Evolutionary conservation across 2,329 filamentous ascomycete species (phyloP).

Genomic region (Epichloe sylvatica): DNA sequence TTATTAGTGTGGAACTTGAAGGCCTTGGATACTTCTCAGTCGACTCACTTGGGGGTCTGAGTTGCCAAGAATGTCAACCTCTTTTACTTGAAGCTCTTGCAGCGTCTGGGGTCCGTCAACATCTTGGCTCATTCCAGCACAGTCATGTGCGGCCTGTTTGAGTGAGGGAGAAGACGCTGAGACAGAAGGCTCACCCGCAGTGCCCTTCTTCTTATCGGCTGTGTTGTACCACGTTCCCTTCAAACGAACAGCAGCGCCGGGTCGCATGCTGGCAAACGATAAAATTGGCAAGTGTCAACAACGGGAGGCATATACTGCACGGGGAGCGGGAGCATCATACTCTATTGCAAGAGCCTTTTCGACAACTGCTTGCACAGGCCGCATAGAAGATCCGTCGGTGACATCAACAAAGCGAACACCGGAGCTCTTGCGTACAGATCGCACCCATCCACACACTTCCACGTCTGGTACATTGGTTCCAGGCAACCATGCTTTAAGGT

Average conservation of each 20-base stretch:
- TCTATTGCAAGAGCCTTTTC: constrained; percentile 55
- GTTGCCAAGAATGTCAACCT: constrained; percentile 56
- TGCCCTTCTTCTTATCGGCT: not conserved
- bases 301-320: constrained; percentile 10
- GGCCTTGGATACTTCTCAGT: not conserved
- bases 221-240: constrained; percentile 54
- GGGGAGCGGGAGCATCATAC: constrained; percentile 35
- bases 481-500: constrained; percentile 40
- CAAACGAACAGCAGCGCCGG: constrained; percentile 66
- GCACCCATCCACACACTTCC: constrained; percentile 63
- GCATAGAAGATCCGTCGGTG: constrained; percentile 72
- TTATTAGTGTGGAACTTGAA: constrained; percentile 6
- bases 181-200: not conserved
- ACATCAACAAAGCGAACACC: constrained; percentile 69
- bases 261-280: constrained; percentile 49
- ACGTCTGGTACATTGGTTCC: constrained; percentile 32
- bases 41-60: constrained; percentile 59
- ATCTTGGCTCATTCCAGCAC: not conserved
- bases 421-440: constrained; percentile 79
- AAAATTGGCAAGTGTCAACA: not conserved
- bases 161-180: constrained; percentile 3
- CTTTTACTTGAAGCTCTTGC: constrained; percentile 59
- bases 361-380: constrained; percentile 68
- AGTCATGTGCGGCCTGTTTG: not conserved
- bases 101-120: constrained; percentile 2